Base-by-base conservation (phyloP, 2,329 filamentous ascomycete genomes). In the Botryotinia calthae region DNA sequence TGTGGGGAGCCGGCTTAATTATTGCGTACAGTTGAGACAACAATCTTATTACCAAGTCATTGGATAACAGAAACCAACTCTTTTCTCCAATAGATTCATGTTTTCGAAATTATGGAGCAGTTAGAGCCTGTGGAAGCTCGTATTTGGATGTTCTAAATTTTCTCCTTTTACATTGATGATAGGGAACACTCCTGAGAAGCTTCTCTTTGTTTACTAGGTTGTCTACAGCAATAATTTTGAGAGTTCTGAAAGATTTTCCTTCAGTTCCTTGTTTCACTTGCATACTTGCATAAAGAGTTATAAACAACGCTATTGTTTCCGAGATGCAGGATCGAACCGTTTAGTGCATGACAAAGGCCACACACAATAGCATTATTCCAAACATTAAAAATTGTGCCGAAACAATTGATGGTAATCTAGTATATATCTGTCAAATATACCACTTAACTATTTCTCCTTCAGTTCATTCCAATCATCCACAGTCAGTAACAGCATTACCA, bases 321-420 rank as follows among this genome's bases (percentile, higher is more conserved):
- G 6, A 40, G 7, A 1, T 4, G 0, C 1, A 0, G 1, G 25
- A 37, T n/a, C 1, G 0, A 8, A 0, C 22, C n/a, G 7, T n/a
- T 16, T 3, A 25, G 34, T 40, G 22, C 34, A 61, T 18, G 12
- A 40, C 34, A 59, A 40, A 61, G 34, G 12, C 14, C 1, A 25
- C 3, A 5, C n/a, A 63, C 16, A 63, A 63, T 42, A 10, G 7
- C 37, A 42, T 20, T 63, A 8, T 37, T n/a, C 18, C 3, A 6
- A 37, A 44, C 34, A 8, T 31, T 22, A n/a, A 3, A 34, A 65
- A 48, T n/a, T n/a, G 22, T 51, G 34, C 1, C 9, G 22, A n/a
- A 63, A 65, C 44, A 65, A 65, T 18, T 18, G 12, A 16, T 37
- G 16, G 14, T 4, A 37, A 18, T 18, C 4, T 65, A 37, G 6